Evolutionary conservation across 768 basidiomycete genomes (phyloP), one percentile per base, ranked within the genome.

Genomic region (Lentinula edodes): DNA sequence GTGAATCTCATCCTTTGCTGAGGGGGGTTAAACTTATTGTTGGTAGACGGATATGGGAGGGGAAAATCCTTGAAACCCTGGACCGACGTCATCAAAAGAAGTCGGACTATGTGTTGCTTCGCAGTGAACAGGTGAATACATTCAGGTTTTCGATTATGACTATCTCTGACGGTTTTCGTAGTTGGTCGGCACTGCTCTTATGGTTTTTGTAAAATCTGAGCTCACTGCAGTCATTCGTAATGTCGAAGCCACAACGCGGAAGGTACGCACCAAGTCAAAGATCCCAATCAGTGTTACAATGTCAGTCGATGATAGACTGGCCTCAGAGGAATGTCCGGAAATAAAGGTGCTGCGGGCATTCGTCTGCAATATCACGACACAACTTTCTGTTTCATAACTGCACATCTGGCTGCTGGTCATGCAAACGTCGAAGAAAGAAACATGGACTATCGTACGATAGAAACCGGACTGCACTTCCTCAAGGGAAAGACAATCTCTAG

Each of bases 351-450:
- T 1, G 91, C 96, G 12, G 95, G 89, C 6, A 93, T 99, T 64
- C 88, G 97, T 12, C 77, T 99, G 55, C 91, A 98, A 34, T 93
- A 92, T 67, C 82, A 91, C 65, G 94, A 95, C 69, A 91, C 95
- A 8, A 90, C 84, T 60, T 89, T 98, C 68, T 99, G 97, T 75
- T 95, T 98, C 75, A 72, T 99, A 64, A 98, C 96, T 8, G 93
- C 93, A 3, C 97, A 98, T 73, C 82, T 98, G 45, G 95, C 97
- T 15, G 95, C 97, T n/a, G 97, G 97, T 6, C 95, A 97, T 68
- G 70, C 82, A 6, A 96, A 96, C 67, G 78, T 93, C 3, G 88
- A 89, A 38, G 97, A 98, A 71, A 83, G 97, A 32, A 95, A 98
- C 68, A 82, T 87, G 10, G 97, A 99, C 73, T 98, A 95, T 68